These are phyloP conservation scores for Jasminum sambac DNA, from an alignment of 257 asterid species.

Conservation along the genomic window DNA sequence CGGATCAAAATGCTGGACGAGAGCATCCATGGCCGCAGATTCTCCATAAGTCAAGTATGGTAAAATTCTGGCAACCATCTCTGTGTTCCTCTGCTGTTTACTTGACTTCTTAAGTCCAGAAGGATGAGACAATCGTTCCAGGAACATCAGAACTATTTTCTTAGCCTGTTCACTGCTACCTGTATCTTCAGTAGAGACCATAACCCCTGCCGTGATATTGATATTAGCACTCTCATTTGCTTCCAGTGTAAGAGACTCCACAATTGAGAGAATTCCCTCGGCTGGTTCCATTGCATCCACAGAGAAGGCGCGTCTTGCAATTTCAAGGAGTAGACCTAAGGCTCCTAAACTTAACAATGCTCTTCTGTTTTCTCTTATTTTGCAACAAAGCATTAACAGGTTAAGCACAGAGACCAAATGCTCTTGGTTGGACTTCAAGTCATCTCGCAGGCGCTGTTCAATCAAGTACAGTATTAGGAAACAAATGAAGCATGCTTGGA, in stretches of 20 bases:
- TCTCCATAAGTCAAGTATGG: slow-evolving; percentile 98
- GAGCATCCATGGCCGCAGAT: slow-evolving; percentile 98
- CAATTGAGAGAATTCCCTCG: slow-evolving; percentile 93
- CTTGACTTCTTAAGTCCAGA: slow-evolving; percentile 83
- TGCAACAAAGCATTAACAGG: slow-evolving; percentile 93
- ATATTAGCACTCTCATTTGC: slow-evolving; percentile 91
- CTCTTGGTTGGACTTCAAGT: slow-evolving; percentile 89
- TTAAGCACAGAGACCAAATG: slow-evolving; percentile 88
- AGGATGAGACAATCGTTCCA: slow-evolving; percentile 94
- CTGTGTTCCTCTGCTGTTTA: slow-evolving; percentile 97
- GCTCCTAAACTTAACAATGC: slow-evolving; percentile 81
- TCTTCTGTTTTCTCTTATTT: slow-evolving; percentile 88
- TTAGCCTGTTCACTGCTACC: slow-evolving; percentile 96
- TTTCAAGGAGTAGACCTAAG: slow-evolving; percentile 86
- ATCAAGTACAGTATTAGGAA: slow-evolving; percentile 24
- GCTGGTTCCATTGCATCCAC: slow-evolving; percentile 99
- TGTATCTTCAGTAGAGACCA: slow-evolving; percentile 79
- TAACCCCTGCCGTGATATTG: slow-evolving; percentile 74
- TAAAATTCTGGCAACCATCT: slow-evolving; percentile 97
- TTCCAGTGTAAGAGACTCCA: slow-evolving; percentile 91
- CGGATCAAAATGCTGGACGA: slow-evolving; percentile 92
- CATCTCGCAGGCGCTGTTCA: slow-evolving; percentile 86
- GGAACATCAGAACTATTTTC: slow-evolving; percentile 92
- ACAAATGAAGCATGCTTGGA: not conserved
- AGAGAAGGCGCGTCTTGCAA: slow-evolving; percentile 95